Base-by-base conservation (phyloP, 1,139 yeast species). In the Geotrichum siamense region DNA sequence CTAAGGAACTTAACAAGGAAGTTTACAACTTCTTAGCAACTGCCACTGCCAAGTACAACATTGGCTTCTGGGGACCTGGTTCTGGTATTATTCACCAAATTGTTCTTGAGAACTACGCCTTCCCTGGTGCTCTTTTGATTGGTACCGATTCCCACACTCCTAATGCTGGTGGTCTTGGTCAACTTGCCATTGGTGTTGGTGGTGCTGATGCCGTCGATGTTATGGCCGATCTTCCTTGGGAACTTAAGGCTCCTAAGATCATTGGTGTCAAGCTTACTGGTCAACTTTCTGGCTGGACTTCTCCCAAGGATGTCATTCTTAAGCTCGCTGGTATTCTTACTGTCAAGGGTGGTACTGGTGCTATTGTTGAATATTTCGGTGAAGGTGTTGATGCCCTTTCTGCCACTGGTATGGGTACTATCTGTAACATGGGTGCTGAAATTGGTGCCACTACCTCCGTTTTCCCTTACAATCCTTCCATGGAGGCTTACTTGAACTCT, bases 151-250 rank as follows among this genome's bases (percentile, higher is more conserved):
- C 97, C 37, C 97, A 91, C 74, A 91, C 98, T 59, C 97, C 97
- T 57, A 91, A 91, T 68, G 98, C 97, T 57, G 97, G 98, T 77
- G 98, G 97, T 72, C 78, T 91, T 62, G 98, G 98, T 74, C 94
- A 84, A 75, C 76, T 89, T 61, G 97, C 97, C 60, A 91, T 91
- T 64, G 98, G 97, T 80, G 97, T 91, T 58, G 98, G 98, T 79
- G 98, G 97, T 81, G 98, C 98, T 61, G 98, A 91, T 69, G 97
- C 97, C 56, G 97, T 91, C 61, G 97, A 91, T 70, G 98, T 85
- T 60, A 78, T 91, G 84, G 87, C 96, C 53, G 82, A 82, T 66
- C 75, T 84, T 60, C 82, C 98, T 54, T 91, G 97, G 97, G 98
- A 91, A 74, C 79, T 91, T 66, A 89, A 89, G 79, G 97, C 97